A percentile compares a stretch with the other conserved stretches of the same genome.
Conservation (phyloP, 176 grass and related monocot species). For the Lolium multiflorum region DNA sequence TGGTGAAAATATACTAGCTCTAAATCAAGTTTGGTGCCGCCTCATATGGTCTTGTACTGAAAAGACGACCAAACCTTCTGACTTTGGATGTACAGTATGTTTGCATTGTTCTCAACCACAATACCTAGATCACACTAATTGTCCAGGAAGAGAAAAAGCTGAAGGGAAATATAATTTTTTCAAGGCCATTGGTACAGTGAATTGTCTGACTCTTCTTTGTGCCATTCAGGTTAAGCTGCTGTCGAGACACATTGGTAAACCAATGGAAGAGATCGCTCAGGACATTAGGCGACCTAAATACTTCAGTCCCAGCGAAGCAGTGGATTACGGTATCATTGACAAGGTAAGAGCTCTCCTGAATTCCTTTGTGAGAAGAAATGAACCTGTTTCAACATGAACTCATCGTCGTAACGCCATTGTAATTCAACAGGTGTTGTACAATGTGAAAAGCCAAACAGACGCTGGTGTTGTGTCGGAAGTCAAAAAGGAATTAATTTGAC, state of each 20-base stretch:
- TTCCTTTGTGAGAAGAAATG: not conserved
- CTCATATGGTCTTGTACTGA: not conserved
- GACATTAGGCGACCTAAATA: constrained; percentile 90
- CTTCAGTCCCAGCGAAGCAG: constrained; percentile 88
- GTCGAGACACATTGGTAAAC: constrained; percentile 76
- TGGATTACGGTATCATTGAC: constrained; percentile 93
- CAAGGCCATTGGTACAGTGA: not conserved
- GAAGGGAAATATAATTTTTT: not conserved
- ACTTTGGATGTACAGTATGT: not conserved
- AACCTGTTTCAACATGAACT: constrained; percentile 19
- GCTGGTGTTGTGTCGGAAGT: constrained; percentile 66
- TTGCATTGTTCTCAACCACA: constrained; percentile 5
- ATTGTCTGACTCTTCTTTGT: constrained; percentile 28
- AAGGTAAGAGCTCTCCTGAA: constrained; percentile 59
- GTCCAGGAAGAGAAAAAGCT: not conserved
- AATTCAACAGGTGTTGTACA: constrained; percentile 77
- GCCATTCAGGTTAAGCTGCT: constrained; percentile 69
- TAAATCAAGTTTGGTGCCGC: constrained; percentile 2
- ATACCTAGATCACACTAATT: not conserved
- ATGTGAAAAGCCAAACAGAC: constrained; percentile 63
- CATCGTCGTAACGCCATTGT: not conserved
- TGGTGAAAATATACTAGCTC: not conserved
- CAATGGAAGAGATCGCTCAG: constrained; percentile 66
- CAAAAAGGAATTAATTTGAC: constrained; percentile 74
- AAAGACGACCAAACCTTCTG: no score